Conservation (phyloP, 371 early-diverging fungal genomes). For the Chytridiales sp. region DNA sequence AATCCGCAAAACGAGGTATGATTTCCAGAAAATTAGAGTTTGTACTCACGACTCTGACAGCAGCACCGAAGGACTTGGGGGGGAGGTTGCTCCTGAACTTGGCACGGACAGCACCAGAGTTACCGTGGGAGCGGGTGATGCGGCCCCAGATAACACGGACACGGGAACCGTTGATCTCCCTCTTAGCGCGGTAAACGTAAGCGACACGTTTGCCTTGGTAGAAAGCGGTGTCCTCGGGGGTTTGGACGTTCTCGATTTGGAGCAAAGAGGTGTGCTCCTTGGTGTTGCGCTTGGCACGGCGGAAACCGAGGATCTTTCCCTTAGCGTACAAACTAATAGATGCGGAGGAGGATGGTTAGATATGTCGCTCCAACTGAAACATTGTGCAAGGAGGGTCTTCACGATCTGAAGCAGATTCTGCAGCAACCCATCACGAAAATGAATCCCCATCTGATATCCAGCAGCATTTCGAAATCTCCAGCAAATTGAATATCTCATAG, state of each 20-base stretch:
- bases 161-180: constrained; percentile 80
- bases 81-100: constrained; percentile 96
- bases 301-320: constrained; percentile 93
- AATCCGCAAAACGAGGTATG: neutral
- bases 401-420: too few relatives aligned
- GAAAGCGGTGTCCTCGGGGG: constrained; percentile 80
- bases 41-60: constrained; percentile 77
- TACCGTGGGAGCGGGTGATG: constrained; percentile 93
- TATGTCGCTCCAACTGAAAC: too few relatives aligned
- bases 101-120: constrained; percentile 93
- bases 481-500: too few relatives aligned
- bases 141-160: constrained; percentile 97
- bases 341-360: neutral
- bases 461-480: too few relatives aligned
- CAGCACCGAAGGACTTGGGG: constrained; percentile 88
- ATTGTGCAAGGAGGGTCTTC: too few relatives aligned
- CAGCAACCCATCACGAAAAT: too few relatives aligned
- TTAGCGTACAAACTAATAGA: constrained; percentile 87
- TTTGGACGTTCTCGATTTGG: constrained; percentile 90
- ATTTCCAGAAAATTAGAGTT: neutral
- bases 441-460: too few relatives aligned
- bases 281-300: constrained; percentile 90
- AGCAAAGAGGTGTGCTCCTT: constrained; percentile 87
- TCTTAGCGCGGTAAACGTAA: constrained; percentile 69
- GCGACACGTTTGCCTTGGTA: constrained; percentile 89